Evolutionary conservation across 2,329 filamentous ascomycete species (phyloP), one percentile per base, ranked within the genome.

Genomic region (Elsinoe ampelina): DNA sequence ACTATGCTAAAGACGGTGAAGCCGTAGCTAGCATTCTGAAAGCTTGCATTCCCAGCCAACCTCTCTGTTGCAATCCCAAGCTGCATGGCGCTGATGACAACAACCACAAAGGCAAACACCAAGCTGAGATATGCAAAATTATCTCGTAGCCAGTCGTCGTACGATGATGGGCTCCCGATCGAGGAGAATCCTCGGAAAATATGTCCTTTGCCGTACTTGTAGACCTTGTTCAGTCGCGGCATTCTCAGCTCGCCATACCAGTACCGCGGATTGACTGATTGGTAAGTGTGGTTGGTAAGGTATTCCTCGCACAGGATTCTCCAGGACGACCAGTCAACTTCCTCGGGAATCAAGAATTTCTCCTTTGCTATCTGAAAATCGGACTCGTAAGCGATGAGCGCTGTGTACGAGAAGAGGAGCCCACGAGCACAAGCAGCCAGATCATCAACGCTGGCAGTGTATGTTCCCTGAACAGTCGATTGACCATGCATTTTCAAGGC

Each of bases 1-100:
- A 59, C 20, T 22, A 79, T 75, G 0, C 74, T 68, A 56, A 80
- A 78, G 3, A 78, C 63, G 2, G 74, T 72, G 57, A 80, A 78
- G 1, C 75, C 75, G 58, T 75, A 76, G 1, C 72, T 72, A 1
- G 71, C 75, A 7, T 57, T 54, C 61, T 75, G 71, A 61, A 80
- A 81, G 0, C 61, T 57, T 0, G 58, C n/a, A 59, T 70, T 74
- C 0, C 65, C 19, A 7, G 42, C 10, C 1, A 71, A 57, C 3
- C 51, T 32, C 3, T 61, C 58, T 3, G 64, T 69, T 3, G 59
- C 66, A 4, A 69, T 61, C 1, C 67, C 68, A 10, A 55, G 63
- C 59, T 61, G 60, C 59, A 62, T 55, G 20, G 59, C 59, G 12
- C 43, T 48, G 11, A 58, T 50, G 1, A 59, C 22, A 11, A 57